These are phyloP conservation scores for Neostapfia colusana DNA, from an alignment of 176 grass and related monocot species.

Conservation along the genomic window DNA sequence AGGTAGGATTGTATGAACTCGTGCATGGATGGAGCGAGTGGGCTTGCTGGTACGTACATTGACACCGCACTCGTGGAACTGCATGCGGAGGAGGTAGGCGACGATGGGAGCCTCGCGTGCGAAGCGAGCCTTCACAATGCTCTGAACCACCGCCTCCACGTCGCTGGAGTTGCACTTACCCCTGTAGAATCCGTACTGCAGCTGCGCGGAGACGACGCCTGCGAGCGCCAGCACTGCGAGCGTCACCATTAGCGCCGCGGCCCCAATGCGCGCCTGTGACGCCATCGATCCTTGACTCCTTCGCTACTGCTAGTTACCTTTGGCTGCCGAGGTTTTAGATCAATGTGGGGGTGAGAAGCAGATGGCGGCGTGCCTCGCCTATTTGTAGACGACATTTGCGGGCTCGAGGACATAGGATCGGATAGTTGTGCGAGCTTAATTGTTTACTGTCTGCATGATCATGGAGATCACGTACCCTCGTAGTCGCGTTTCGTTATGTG, in stretches of 20 bases:
- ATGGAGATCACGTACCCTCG: slow-evolving; percentile 34
- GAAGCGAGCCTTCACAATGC: slow-evolving; percentile 19
- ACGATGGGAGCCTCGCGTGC: not conserved
- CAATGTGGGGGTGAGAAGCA: not conserved
- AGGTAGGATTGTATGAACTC: too few species aligned
- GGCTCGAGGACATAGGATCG: not conserved
- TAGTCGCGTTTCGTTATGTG: not conserved
- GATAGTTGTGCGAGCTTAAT: slow-evolving; percentile 3
- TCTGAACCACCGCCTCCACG: slow-evolving; percentile 35
- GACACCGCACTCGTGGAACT: slow-evolving; percentile 60
- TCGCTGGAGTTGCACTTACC: slow-evolving; percentile 40
- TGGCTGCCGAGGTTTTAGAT: not conserved
- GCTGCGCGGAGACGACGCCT: slow-evolving; percentile 5
- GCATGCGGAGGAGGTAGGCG: slow-evolving; percentile 51
- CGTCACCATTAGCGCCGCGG: not conserved
- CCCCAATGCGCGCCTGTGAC: not conserved
- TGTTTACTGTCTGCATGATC: slow-evolving; percentile 5
- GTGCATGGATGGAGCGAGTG: too few species aligned
- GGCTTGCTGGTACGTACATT: not conserved
- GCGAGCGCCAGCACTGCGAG: slow-evolving; percentile 14
- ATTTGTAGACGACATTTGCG: not conserved
- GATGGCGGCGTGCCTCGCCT: not conserved
- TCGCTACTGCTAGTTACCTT: not conserved
- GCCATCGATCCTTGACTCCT: slow-evolving; percentile 1
- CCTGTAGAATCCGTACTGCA: slow-evolving; percentile 46